These are phyloP conservation scores for Sporothrix pseudoabietina DNA, from an alignment of 2,329 filamentous ascomycete genomes.

Conservation along the genomic window DNA sequence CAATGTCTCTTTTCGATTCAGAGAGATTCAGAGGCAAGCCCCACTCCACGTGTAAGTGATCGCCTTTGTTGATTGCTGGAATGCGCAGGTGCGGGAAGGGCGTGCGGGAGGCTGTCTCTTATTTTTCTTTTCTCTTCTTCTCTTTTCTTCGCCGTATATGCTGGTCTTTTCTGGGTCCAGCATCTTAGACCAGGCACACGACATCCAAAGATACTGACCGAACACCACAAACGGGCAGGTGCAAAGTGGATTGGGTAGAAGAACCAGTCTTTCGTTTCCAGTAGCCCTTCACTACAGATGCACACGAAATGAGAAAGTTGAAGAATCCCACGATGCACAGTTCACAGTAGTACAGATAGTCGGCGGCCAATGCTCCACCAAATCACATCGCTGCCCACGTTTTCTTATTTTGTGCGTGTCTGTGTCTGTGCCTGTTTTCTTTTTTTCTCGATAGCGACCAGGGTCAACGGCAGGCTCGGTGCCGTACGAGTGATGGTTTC, in stretches of 20 bases:
- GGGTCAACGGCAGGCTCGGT: conserved; percentile 7
- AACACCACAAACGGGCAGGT: conserved; percentile 24
- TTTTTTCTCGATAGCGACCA: neutral
- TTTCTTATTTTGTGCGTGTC: conserved; percentile 6
- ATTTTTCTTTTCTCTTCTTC: neutral
- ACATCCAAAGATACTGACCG: neutral
- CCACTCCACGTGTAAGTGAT: conserved; percentile 25
- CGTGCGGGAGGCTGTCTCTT: neutral
- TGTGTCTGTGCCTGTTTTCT: neutral
- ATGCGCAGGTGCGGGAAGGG: neutral
- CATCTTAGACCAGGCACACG: neutral
- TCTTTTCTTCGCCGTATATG: neutral
- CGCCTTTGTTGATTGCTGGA: conserved; percentile 3
- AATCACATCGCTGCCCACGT: conserved; percentile 25
- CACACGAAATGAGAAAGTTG: neutral
- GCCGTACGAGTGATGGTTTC: neutral
- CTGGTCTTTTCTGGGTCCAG: neutral
- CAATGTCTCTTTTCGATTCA: neutral
- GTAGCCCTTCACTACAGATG: neutral
- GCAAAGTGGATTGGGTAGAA: neutral
- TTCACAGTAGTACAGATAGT: neutral
- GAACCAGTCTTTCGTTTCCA: neutral
- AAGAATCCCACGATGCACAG: neutral
- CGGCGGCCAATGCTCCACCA: neutral
- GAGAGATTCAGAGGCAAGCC: neutral